phyloP scores from a whole-genome alignment of 441 rosid genomes.

The Populus hybrid region DNA sequence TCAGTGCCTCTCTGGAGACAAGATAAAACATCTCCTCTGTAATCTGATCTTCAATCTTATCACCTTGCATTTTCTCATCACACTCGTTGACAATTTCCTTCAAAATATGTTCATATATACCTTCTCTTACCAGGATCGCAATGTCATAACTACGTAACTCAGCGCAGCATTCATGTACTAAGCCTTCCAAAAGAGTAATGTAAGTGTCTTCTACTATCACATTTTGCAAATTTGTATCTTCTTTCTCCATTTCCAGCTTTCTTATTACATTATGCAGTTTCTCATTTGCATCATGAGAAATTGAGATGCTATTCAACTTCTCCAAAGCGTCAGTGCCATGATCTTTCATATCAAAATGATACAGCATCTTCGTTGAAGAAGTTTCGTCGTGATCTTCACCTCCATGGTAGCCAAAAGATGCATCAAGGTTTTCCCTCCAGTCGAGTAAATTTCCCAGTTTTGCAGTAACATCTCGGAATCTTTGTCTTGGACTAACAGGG shows the following conservation, averaged over 20 bases:
- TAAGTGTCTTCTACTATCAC: constrained; percentile 41
- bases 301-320: constrained; percentile 29
- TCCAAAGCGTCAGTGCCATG: constrained; percentile 22
- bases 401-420: constrained; percentile 20
- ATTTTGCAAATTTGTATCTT: constrained; percentile 34
- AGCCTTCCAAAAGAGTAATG: constrained; percentile 36
- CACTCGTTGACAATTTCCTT: constrained; percentile 25
- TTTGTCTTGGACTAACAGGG: constrained; percentile 28
- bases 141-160: constrained; percentile 19
- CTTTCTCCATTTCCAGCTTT: constrained; percentile 37
- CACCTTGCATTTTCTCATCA: constrained; percentile 22
- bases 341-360: not conserved
- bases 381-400: constrained; percentile 12
- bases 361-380: not conserved
- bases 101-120: constrained; percentile 17
- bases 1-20: constrained; percentile 20
- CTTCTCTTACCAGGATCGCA: constrained; percentile 29
- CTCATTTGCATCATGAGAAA: constrained; percentile 26
- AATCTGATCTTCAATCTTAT: constrained; percentile 20
- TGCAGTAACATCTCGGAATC: constrained; percentile 38
- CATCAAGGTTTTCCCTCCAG: constrained; percentile 28
- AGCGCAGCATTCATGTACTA: constrained; percentile 17
- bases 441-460: constrained; percentile 41
- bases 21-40: constrained; percentile 16
- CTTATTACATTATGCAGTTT: constrained; percentile 22